Evolutionary conservation across 164 flowering plant species (phyloP).

Genomic region (Chimonanthus praecox): DNA sequence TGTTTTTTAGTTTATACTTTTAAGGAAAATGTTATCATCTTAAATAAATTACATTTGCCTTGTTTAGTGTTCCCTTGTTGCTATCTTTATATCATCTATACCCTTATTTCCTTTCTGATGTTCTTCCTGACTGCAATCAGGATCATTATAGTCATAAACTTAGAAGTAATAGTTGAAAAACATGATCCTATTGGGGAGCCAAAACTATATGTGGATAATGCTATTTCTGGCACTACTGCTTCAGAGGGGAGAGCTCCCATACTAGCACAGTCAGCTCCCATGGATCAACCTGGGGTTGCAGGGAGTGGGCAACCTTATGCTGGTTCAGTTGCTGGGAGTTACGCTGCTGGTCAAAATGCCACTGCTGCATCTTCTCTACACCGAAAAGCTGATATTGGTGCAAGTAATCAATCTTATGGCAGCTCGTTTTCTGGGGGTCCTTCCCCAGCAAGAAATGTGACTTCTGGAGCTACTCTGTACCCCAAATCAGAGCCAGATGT

Average conservation of each 20-base stretch:
- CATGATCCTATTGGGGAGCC: constrained; percentile 77
- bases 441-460: constrained; percentile 28
- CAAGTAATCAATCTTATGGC: constrained; percentile 28
- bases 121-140: constrained; percentile 28
- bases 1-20: too few species aligned
- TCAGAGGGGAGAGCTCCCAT: constrained; percentile 30
- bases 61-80: too few species aligned
- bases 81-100: neutral
- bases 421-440: constrained; percentile 26
- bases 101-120: neutral
- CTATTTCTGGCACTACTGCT: constrained; percentile 16
- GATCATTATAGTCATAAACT: constrained; percentile 68
- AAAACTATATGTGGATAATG: constrained; percentile 22
- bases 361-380: constrained; percentile 25
- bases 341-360: neutral
- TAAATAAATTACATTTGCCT: too few species aligned
- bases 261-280: constrained; percentile 27
- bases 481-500: constrained; percentile 28
- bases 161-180: constrained; percentile 53
- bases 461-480: constrained; percentile 20
- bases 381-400: constrained; percentile 20
- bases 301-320: constrained; percentile 27
- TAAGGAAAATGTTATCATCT: neutral
- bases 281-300: constrained; percentile 31
- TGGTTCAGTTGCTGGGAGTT: neutral